Conservation (phyloP, 805 yeast genomes). For the Candida taoyuanica region DNA sequence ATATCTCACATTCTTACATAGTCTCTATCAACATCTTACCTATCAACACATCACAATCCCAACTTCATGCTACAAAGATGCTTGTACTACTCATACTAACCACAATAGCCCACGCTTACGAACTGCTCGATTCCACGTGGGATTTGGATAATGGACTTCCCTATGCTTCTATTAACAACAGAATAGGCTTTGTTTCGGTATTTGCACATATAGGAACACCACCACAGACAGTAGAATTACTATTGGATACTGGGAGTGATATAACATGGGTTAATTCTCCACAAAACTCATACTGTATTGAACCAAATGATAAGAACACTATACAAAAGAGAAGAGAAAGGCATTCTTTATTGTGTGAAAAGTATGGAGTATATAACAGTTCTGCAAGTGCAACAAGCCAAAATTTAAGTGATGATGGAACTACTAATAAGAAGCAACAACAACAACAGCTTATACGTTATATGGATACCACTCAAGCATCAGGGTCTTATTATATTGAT, state of each 20-base stretch:
- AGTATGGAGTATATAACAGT: slow-evolving; percentile 5
- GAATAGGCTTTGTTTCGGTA: background rate
- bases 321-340: background rate
- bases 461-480: slow-evolving; percentile 40
- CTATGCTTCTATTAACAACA: slow-evolving; percentile 5
- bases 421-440: slow-evolving; percentile 13
- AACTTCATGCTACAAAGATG: too few relatives aligned
- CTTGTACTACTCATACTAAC: background rate
- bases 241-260: slow-evolving; percentile 34
- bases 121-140: background rate
- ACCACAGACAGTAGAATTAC: slow-evolving; percentile 25
- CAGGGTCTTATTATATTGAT: slow-evolving; percentile 50
- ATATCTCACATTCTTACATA: too few relatives aligned
- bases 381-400: slow-evolving; percentile 19
- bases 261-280: slow-evolving; percentile 31
- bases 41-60: background rate
- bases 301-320: background rate
- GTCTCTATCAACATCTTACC: too few relatives aligned
- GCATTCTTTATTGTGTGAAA: slow-evolving; percentile 6
- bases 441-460: slow-evolving; percentile 1
- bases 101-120: background rate
- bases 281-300: slow-evolving; percentile 13
- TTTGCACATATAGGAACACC: slow-evolving; percentile 18
- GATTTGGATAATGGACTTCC: slow-evolving; percentile 6
- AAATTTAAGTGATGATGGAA: slow-evolving; percentile 34